These are phyloP conservation scores for Fusarium fracticaudum DNA, from an alignment of 2,329 filamentous ascomycete genomes.

Conservation along the genomic window DNA sequence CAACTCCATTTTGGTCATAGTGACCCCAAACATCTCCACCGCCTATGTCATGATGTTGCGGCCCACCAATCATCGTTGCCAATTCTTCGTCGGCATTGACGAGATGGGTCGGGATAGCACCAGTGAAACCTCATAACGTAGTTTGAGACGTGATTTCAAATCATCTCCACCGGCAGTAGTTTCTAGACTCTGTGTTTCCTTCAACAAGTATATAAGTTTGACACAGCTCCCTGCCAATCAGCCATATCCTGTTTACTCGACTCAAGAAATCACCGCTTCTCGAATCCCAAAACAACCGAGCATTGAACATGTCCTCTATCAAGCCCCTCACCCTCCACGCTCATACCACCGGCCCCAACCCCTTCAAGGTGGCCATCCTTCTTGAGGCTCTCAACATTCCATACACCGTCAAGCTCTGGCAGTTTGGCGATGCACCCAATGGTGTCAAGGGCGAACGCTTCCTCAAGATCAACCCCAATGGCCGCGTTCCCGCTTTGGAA, in stretches of 20 bases:
- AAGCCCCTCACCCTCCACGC: conserved; percentile 15
- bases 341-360: conserved; percentile 30
- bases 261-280: too few relatives aligned
- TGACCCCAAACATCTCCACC: not conserved
- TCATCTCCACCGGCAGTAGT: not conserved
- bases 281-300: not conserved
- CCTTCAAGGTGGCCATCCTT: conserved; percentile 41
- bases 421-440: conserved; percentile 17
- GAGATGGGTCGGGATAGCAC: not conserved
- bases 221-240: too few relatives aligned
- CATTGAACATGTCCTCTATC: not conserved
- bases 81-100: not conserved
- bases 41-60: not conserved
- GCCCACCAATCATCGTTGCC: not conserved
- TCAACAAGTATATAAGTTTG: not conserved
- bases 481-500: conserved; percentile 43
- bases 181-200: not conserved
- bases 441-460: conserved; percentile 41
- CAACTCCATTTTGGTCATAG: not conserved
- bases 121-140: not conserved
- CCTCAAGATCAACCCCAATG: conserved; percentile 46
- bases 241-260: too few relatives aligned
- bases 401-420: conserved; percentile 38
- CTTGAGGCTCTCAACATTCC: conserved; percentile 46
- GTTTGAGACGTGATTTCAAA: conserved; percentile 3